Base-by-base conservation (phyloP, 805 yeast genomes). In the Spathaspora passalidarum region DNA sequence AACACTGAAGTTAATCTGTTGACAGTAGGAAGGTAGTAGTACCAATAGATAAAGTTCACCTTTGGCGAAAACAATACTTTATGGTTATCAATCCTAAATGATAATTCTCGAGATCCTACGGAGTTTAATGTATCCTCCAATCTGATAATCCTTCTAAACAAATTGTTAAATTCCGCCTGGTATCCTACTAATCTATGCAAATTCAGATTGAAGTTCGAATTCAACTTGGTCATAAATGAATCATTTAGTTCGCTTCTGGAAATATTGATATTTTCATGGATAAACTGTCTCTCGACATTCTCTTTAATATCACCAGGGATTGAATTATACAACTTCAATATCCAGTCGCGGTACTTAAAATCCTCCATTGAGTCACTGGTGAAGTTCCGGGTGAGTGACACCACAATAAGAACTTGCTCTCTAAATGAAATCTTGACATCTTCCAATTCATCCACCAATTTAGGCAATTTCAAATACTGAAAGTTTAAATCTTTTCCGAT, bases 371-470 rank as follows among this genome's bases (percentile, higher is more conserved):
- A 36, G 7, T 53, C 51, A 10, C 49, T 44, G 11, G 76, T 72
- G 46, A 72, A 75, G 49, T 75, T 67, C 26, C 75, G 70, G 38
- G 69, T 66, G 36, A 86, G 65, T 0, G 82, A 74, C 42, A 72
- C 60, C 9, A 87, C 79, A 50, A 81, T 79, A 5, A 82, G 73
- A 10, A 82, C 79, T 3, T 80, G 76, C 48, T 88, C 95, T 43
- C 78, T 77, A 56, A 82, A 79, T 43, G 78, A 75, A 47, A 81
- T 72, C 51, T 76, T 78, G 1, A 86, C 69, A 48, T 88, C 96
- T 43, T 80, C 82, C 49, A 79, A 72, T 5, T 73, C 70, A 49
- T 87, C 91, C 46, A 81, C 76, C 5, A 79, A 58, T 16, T 61
- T 63, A 0, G 88, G 86, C 0, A 90, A 73, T 48, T 75, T 76